Percentiles rank a stretch among this genome's conserved stretches.
These are phyloP conservation scores for Calycina marina DNA, from an alignment of 2,329 filamentous ascomycete genomes.

Conservation along the genomic window DNA sequence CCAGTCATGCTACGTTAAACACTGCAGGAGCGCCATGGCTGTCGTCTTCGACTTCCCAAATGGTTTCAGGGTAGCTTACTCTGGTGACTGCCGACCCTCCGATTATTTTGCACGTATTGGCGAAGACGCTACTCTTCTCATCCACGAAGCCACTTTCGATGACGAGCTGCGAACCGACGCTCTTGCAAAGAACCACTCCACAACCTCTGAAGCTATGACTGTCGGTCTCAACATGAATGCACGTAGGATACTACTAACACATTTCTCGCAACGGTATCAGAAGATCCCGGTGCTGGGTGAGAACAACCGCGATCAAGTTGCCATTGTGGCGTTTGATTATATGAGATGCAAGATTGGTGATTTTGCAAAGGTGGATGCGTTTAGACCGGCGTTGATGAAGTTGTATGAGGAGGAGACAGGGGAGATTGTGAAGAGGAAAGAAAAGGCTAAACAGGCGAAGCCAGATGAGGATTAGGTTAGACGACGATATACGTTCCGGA, in stretches of 20 bases:
- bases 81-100: slow-evolving; percentile 81
- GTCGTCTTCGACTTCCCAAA: slow-evolving; percentile 64
- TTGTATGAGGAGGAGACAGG: slow-evolving; percentile 32
- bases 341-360: slow-evolving; percentile 62
- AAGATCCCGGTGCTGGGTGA: slow-evolving; percentile 26
- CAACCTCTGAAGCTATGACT: slow-evolving; percentile 69
- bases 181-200: slow-evolving; percentile 76
- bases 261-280: slow-evolving; percentile 86
- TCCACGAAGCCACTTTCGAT: slow-evolving; percentile 95
- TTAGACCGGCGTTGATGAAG: slow-evolving; percentile 42
- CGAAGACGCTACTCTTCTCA: slow-evolving; percentile 60
- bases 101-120: slow-evolving; percentile 56
- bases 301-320: slow-evolving; percentile 38
- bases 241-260: slow-evolving; percentile 68
- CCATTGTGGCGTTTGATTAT: slow-evolving; percentile 64
- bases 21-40: slow-evolving; percentile 69
- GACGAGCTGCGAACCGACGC: slow-evolving; percentile 71
- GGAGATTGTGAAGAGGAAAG: slow-evolving; percentile 1
- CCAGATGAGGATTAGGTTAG: neutral
- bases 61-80: slow-evolving; percentile 80
- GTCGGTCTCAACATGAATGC: slow-evolving; percentile 70
- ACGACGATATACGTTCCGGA: neutral
- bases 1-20: slow-evolving; percentile 52
- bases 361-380: slow-evolving; percentile 50
- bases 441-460: neutral